Evolutionary conservation across 148 eudicot genomes (phyloP), one percentile per base, ranked within the genome.

Genomic region (Fagopyrum esculentum): DNA sequence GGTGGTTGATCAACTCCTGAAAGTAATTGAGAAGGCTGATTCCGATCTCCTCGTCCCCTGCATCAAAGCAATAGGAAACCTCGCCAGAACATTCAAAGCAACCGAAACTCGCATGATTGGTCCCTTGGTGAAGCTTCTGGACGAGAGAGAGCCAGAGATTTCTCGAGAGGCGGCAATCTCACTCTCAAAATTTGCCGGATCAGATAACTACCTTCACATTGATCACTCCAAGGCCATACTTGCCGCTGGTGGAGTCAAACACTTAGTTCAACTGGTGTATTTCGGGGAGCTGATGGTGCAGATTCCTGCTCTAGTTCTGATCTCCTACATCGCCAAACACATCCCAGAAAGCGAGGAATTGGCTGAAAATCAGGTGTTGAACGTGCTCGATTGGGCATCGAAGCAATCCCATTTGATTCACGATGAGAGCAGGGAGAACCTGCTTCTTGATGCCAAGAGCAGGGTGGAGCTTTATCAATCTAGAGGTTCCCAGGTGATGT

Each of bases 151-250:
- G 68, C 82, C 86, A 0, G 97, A 89, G 72, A 83, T 95, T 44
- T 77, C 86, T 0, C 78, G 87, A 51, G 97, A 87, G 74, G 97
- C 97, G 2, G 86, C 85, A 73, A 70, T 86, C 43, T 91, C 93
- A 5, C 82, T 95, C 0, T 73, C 89, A 1, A 95, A 95, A 43
- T 95, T 95, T 43, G 96, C 97, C 1, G 82, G 89, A 29, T 15
- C 77, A 0, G 90, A 87, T 0, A 95, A 95, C 74, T 95, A 92
- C 73, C 92, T 95, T 15, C 96, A 84, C 44, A 70, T 86, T 6
- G 97, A 95, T 60, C 98, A 92, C 74, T 86, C 89, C 22, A 92
- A 95, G 88, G 91, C 98, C 0, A 87, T 92, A 8, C 87, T 95
- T 9, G 74, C 10, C 6, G 91, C 91, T 4, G 97, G 93, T 0